Percentiles rank a stretch among this genome's conserved stretches.
Conservation (phyloP, 2,329 filamentous ascomycete genomes). For the Talaromyces sp. region DNA sequence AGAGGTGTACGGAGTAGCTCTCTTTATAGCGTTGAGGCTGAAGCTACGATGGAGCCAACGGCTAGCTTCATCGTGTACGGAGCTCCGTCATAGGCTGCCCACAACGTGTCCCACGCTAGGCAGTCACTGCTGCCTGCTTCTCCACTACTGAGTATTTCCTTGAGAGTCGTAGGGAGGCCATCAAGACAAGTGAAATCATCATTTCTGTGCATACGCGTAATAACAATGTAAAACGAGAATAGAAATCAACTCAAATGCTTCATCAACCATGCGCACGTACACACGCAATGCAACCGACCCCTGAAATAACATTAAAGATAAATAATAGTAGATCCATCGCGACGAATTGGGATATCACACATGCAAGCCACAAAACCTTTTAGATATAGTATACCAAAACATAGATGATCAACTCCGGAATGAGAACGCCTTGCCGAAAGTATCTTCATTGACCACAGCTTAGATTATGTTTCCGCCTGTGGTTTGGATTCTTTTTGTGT, state of each 20-base stretch:
- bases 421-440: conserved; percentile 4
- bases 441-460: not conserved
- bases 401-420: not conserved
- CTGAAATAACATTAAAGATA: not conserved
- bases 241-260: not conserved
- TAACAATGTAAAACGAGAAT: not conserved
- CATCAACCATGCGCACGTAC: not conserved
- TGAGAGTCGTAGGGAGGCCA: too few relatives aligned
- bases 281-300: not conserved
- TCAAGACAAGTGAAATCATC: not conserved
- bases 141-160: not conserved
- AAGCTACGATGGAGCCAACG: not conserved
- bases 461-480: not conserved
- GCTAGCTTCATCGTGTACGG: not conserved
- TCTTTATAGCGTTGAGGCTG: conserved; percentile 7
- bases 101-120: not conserved
- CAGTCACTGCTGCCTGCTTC: conserved; percentile 6
- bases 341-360: conserved; percentile 7
- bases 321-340: conserved; percentile 1
- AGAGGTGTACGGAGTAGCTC: not conserved
- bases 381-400: not conserved
- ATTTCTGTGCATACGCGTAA: not conserved
- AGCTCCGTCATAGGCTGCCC: not conserved
- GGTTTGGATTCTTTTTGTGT: not conserved
- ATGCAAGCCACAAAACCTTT: not conserved